Evolutionary conservation across 208 protist genomes (phyloP).

Genomic region (Trypanosoma conorhini): DNA sequence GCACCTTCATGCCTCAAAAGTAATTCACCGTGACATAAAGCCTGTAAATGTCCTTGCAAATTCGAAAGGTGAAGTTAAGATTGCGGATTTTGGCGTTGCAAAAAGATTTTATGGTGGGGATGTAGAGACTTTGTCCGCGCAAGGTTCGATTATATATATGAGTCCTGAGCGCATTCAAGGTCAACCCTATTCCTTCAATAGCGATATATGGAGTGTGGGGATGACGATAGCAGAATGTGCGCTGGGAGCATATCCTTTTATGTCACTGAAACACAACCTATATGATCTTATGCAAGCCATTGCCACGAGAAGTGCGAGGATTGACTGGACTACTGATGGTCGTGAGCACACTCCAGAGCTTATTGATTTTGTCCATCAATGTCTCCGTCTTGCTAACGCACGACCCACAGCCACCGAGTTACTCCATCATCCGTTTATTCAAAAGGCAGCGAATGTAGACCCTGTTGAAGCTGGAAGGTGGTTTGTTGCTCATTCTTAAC

Average conservation of each 20-base stretch:
- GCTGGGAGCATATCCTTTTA: conserved; percentile 87
- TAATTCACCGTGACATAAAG: conserved; percentile 97
- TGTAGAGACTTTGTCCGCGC: conserved; percentile 78
- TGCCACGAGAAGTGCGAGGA: conserved; percentile 51
- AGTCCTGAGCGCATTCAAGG: conserved; percentile 92
- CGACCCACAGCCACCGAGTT: conserved; percentile 72
- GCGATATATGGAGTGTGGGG: conserved; percentile 94
- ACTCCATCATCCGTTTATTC: conserved; percentile 79
- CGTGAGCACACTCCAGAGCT: conserved; percentile 64
- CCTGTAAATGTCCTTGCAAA: conserved; percentile 97
- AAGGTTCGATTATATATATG: conserved; percentile 95
- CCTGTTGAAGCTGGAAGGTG: conserved; percentile 66
- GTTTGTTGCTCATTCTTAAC: conserved; percentile 43
- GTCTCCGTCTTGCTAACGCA: conserved; percentile 47
- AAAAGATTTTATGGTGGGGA: conserved; percentile 80
- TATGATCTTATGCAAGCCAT: conserved; percentile 88
- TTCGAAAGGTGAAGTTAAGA: conserved; percentile 94
- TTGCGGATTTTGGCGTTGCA: conserved; percentile 97
- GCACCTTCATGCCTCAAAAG: conserved; percentile 82
- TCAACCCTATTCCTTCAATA: conserved; percentile 87
- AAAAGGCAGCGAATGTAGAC: conserved; percentile 56
- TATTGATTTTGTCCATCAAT: conserved; percentile 78
- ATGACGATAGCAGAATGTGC: conserved; percentile 89
- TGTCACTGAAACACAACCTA: conserved; percentile 59
- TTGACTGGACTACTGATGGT: conserved; percentile 59